Conservation (phyloP, 495 filamentous ascomycete genomes). For the Hypoxylon perforatum region DNA sequence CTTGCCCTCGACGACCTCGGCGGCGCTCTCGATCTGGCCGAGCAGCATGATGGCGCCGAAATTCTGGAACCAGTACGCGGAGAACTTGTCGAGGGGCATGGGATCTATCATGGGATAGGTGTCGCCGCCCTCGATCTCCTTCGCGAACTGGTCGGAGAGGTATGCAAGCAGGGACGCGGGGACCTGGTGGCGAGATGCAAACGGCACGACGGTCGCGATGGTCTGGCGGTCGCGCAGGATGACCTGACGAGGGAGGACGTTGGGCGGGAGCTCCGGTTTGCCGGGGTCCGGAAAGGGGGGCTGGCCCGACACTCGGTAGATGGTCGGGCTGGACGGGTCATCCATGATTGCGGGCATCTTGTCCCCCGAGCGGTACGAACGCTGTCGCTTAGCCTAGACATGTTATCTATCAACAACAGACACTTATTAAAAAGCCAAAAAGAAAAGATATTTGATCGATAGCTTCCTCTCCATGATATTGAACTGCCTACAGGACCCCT, state of each 20-base stretch:
- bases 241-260: conserved; percentile 82
- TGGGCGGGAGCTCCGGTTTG: conserved; percentile 70
- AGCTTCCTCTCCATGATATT: not conserved
- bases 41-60: conserved; percentile 95
- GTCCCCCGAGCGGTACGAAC: conserved; percentile 17
- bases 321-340: conserved; percentile 72
- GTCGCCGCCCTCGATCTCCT: conserved; percentile 95
- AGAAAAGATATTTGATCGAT: not conserved
- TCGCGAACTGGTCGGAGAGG: conserved; percentile 86
- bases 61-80: conserved; percentile 93
- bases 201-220: conserved; percentile 89
- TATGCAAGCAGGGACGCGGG: conserved; percentile 81
- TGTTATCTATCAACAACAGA: conserved; percentile 37
- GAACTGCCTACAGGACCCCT: not conserved
- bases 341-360: conserved; percentile 90
- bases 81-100: conserved; percentile 79
- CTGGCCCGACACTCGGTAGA: conserved; percentile 71
- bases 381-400: conserved; percentile 29
- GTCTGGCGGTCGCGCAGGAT: conserved; percentile 91
- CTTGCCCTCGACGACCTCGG: conserved; percentile 70
- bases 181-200: conserved; percentile 77
- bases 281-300: conserved; percentile 71
- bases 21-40: conserved; percentile 72
- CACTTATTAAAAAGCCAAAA: too few relatives aligned
- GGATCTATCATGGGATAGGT: conserved; percentile 93